These are phyloP conservation scores for Verticillium alfalfae DNA, from an alignment of 2,329 filamentous ascomycete genomes.

Conservation along the genomic window DNA sequence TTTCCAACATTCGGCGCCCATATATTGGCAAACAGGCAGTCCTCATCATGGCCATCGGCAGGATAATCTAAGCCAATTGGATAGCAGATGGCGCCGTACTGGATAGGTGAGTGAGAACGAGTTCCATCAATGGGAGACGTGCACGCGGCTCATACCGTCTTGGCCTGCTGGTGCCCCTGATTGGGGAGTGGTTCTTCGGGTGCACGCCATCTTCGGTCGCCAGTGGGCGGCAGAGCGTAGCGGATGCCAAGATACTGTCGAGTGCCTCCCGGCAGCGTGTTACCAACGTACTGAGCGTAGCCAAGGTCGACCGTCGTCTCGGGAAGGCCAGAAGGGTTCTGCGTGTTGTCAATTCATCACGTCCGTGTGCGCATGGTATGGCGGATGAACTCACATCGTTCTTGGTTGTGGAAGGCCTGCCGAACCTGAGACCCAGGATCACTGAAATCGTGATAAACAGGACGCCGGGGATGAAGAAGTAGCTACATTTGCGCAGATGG, in stretches of 20 bases:
- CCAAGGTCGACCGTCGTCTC: conserved; percentile 28
- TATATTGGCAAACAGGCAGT: conserved; percentile 65
- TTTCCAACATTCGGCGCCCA: conserved; percentile 54
- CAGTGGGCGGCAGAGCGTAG: conserved; percentile 46
- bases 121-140: neutral
- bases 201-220: conserved; percentile 43
- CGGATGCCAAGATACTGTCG: conserved; percentile 42
- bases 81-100: conserved; percentile 42
- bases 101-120: neutral
- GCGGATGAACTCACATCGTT: neutral
- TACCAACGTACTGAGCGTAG: conserved; percentile 39
- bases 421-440: neutral
- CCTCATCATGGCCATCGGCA: conserved; percentile 37
- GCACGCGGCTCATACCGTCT: conserved; percentile 19
- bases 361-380: neutral
- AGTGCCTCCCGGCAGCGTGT: conserved; percentile 28
- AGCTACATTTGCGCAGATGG: neutral
- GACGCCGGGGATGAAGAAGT: neutral
- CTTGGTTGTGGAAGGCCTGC: neutral
- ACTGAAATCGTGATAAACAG: neutral
- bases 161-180: conserved; percentile 25
- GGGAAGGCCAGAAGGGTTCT: conserved; percentile 3
- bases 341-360: neutral
- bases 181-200: conserved; percentile 35
- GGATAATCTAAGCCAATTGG: conserved; percentile 26